Base-by-base conservation (phyloP, 1,284 basidiomycete species). In the Moesziomyces sp. region DNA sequence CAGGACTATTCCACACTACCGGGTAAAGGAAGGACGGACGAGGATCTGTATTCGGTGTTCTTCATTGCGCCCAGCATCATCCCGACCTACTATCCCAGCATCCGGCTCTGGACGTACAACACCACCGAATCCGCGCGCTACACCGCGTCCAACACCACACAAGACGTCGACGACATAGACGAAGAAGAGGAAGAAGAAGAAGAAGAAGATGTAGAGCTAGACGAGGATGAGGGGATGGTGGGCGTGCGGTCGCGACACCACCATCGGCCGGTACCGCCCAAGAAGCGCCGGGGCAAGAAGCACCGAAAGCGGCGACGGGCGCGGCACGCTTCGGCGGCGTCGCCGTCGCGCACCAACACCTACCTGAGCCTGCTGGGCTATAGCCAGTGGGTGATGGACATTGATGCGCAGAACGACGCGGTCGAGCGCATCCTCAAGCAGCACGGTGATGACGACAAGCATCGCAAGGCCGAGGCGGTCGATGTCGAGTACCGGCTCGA, bases 61-160 rank as follows among this genome's bases (percentile, higher is more conserved):
- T 80, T 74, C 58, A 71, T 76, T 5, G 74, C 76, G 28, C 80
- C 81, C 2, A 77, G 74, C 46, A 89, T 95, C 30, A 91, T 96
- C 57, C 94, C 94, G n/a, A 93, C 93, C 52, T 96, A 92, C 84
- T 85, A 92, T 47, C 93, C 94, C 2, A 88, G 90, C 11, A 90
- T 95, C 74, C 87, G 94, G 67, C 87, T 96, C 3, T 96, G 90
- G 86, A 88, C 84, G 30, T 86, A 85, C 76, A 86, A 86, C 57
- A 79, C 72, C 3, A 71, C 64, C 5, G 66, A 66, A 14, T 52
- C 38, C 28, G 55, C 51, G 23, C 23, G 56, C 23, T 63, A 64
- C 57, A 44, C 45, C 21, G 45, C 47, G 10, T 1, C 51, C 43
- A 47, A 34, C 23, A 30, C 51, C 34, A 48, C 51, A 11, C 30